A percentile compares a stretch with the other conserved stretches of the same genome.
Conservation (phyloP, 495 filamentous ascomycete species). For the Cenococcum geophilum region DNA sequence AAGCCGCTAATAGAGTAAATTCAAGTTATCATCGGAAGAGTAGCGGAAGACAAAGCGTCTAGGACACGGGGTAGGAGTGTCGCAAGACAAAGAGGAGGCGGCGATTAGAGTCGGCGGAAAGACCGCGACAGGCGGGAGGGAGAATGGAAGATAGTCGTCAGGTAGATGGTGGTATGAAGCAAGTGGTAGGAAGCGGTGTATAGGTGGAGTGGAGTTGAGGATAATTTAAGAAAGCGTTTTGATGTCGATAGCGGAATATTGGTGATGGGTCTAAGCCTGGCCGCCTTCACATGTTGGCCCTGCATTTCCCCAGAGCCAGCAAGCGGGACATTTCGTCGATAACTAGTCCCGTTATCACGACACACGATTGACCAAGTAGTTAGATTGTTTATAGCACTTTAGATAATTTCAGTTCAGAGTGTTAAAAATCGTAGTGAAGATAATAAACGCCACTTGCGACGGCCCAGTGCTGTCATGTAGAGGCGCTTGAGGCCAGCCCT, state of each 20-base stretch:
- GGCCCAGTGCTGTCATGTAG: too few relatives aligned
- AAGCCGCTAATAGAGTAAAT: background rate
- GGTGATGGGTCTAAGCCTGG: background rate
- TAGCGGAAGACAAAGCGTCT: background rate
- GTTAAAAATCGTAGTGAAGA: too few relatives aligned
- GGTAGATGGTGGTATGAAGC: background rate
- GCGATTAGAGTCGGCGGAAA: background rate
- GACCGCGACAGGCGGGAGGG: background rate
- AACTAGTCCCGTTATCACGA: background rate
- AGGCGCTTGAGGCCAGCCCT: too few relatives aligned
- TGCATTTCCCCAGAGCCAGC: background rate
- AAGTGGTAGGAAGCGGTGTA: background rate
- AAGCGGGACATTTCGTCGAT: background rate
- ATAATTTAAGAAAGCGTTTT: background rate
- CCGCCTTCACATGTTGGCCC: background rate
- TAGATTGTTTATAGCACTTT: too few relatives aligned
- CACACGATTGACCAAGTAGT: too few relatives aligned
- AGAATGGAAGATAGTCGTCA: background rate
- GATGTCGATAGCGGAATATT: background rate
- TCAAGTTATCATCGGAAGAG: background rate
- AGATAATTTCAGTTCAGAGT: too few relatives aligned
- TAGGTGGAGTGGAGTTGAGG: background rate
- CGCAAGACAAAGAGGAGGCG: constrained; percentile 1
- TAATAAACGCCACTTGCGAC: too few relatives aligned
- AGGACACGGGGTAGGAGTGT: background rate